Evolutionary conservation across 495 filamentous ascomycete species (phyloP).

Genomic region (Darksidea phi): DNA sequence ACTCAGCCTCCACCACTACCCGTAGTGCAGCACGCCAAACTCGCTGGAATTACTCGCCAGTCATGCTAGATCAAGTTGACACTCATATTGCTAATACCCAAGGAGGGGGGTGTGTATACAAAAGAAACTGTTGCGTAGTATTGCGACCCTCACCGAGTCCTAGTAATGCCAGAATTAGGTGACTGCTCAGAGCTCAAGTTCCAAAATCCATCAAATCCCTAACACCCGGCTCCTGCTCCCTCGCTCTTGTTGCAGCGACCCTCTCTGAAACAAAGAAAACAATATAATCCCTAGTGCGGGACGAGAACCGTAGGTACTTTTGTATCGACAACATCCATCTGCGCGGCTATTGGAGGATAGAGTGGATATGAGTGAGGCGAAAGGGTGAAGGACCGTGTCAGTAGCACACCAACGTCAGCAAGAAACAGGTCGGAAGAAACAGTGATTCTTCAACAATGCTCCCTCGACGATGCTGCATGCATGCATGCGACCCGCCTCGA

Average conservation of each 20-base stretch:
- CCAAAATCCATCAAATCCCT: background rate
- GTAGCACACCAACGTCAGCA: background rate
- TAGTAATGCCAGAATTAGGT: constrained; percentile 9
- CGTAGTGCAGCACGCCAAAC: background rate
- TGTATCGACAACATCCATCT: constrained; percentile 5
- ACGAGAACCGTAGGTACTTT: constrained; percentile 4
- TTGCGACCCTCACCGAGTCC: background rate
- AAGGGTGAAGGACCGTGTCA: background rate
- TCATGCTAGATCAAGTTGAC: background rate
- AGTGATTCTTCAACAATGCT: background rate
- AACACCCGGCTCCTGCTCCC: no score
- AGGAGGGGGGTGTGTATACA: constrained; percentile 15
- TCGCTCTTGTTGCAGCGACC: background rate
- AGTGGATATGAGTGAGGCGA: background rate
- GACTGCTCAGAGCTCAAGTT: background rate
- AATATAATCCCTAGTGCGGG: background rate
- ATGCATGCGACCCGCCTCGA: constrained; percentile 4
- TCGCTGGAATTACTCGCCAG: background rate
- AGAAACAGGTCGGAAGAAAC: background rate
- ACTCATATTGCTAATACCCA: background rate
- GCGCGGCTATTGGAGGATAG: background rate
- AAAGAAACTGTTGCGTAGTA: constrained; percentile 4
- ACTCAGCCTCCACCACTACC: no score
- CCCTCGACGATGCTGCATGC: background rate
- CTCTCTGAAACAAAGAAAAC: background rate